phyloP scores from a whole-genome alignment of 1,284 basidiomycete species.

The Mycosarcoma maydis region DNA sequence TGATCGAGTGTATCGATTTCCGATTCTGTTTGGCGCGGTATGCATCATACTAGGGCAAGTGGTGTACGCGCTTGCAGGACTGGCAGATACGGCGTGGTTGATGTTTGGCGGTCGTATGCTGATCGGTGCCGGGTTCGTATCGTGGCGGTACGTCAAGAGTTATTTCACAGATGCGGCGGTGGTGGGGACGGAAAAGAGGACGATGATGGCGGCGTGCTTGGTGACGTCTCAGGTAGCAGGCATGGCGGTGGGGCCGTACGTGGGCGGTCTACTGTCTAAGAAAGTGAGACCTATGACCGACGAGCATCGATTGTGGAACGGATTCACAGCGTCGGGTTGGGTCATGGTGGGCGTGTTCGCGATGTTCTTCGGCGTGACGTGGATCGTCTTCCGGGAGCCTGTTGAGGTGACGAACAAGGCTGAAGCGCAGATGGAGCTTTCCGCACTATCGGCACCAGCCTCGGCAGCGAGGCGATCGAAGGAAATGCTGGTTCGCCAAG shows the following conservation, averaged over 20 bases:
- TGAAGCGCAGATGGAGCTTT: slow-evolving; percentile 8
- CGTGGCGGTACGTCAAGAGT: slow-evolving; percentile 46
- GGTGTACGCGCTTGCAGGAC: slow-evolving; percentile 41
- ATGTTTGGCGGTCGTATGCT: slow-evolving; percentile 41
- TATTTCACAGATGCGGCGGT: slow-evolving; percentile 47
- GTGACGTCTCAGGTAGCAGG: slow-evolving; percentile 50
- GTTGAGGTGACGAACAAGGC: neutral
- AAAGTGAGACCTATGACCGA: slow-evolving; percentile 32
- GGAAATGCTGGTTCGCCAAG: neutral
- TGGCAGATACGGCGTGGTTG: slow-evolving; percentile 43
- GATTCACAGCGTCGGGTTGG: slow-evolving; percentile 44
- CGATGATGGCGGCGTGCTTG: slow-evolving; percentile 47
- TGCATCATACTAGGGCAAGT: slow-evolving; percentile 40
- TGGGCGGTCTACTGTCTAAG: slow-evolving; percentile 40
- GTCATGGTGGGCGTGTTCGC: slow-evolving; percentile 44
- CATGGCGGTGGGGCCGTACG: slow-evolving; percentile 46
- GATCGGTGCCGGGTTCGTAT: slow-evolving; percentile 39
- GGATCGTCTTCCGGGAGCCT: slow-evolving; percentile 33
- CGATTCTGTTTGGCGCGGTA: slow-evolving; percentile 34
- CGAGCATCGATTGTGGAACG: slow-evolving; percentile 41
- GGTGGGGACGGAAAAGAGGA: slow-evolving; percentile 34
- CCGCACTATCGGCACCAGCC: neutral
- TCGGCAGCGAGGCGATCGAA: neutral
- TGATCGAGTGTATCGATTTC: slow-evolving; percentile 27
- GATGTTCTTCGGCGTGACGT: slow-evolving; percentile 23